Percentiles rank a stretch among this genome's conserved stretches.
Conservation (phyloP, 2,329 filamentous ascomycete species). For the Coniochaeta ligniaria region DNA sequence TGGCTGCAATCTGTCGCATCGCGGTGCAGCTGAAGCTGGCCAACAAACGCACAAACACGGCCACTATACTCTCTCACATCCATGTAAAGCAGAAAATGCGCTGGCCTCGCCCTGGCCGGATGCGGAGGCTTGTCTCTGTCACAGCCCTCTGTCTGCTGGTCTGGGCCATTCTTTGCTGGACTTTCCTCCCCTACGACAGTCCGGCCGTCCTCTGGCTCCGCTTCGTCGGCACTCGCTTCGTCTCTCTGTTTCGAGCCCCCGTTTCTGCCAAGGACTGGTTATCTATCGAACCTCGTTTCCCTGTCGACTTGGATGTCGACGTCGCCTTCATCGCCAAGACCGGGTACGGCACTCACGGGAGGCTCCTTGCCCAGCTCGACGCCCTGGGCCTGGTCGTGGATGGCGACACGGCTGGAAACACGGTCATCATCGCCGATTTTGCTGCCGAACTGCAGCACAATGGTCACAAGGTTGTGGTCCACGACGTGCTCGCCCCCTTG, state of each 20-base stretch:
- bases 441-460: constrained; percentile 19
- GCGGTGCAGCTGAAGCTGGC: no score
- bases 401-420: constrained; percentile 26
- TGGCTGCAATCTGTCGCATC: no score
- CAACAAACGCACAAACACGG: not conserved
- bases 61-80: not conserved
- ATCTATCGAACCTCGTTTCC: constrained; percentile 25
- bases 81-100: not conserved
- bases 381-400: constrained; percentile 33
- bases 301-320: constrained; percentile 34
- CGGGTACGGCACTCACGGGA: constrained; percentile 43
- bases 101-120: not conserved
- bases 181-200: constrained; percentile 18
- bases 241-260: constrained; percentile 20
- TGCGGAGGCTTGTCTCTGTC: not conserved
- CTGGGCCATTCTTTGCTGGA: constrained; percentile 10
- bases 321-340: constrained; percentile 46
- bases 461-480: constrained; percentile 22
- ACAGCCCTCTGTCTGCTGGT: not conserved
- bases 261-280: constrained; percentile 33
- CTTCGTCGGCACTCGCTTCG: constrained; percentile 12
- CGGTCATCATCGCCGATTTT: constrained; percentile 43
- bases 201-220: constrained; percentile 13
- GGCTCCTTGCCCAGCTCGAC: constrained; percentile 35
- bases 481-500: constrained; percentile 29